phyloP scores from a whole-genome alignment of 2,329 filamentous ascomycete genomes.

The Neonectria sp. region DNA sequence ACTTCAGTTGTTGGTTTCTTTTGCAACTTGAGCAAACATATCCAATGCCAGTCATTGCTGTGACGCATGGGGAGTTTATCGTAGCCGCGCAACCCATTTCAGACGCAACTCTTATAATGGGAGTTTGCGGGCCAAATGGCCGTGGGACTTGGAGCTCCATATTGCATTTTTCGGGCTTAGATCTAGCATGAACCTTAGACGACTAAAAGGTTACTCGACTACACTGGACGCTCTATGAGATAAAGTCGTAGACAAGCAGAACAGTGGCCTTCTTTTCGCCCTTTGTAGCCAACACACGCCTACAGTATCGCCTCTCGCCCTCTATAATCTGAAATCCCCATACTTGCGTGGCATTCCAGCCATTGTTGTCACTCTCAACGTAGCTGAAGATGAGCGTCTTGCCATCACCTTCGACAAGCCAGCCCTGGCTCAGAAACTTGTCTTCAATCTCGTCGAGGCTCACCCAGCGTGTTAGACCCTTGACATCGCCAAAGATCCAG shows the following conservation, averaged over 20 bases:
- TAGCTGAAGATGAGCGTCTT: conserved; percentile 76
- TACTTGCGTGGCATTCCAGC: conserved; percentile 70
- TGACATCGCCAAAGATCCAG: conserved; percentile 83
- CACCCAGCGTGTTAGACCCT: conserved; percentile 71
- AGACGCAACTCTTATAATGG: no score
- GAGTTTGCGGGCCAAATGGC: no score
- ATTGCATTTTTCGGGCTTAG: no score
- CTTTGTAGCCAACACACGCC: conserved; percentile 69
- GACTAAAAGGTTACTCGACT: no score
- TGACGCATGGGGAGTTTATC: no score
- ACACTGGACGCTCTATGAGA: conserved; percentile 40
- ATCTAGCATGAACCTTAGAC: no score
- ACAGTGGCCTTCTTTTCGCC: conserved; percentile 63
- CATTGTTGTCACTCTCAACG: conserved; percentile 67
- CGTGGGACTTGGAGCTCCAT: no score
- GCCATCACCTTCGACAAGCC: conserved; percentile 73
- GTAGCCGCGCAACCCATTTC: no score
- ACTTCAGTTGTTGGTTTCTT: no score
- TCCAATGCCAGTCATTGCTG: no score
- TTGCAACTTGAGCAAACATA: no score
- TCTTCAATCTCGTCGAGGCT: conserved; percentile 65
- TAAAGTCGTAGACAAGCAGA: conserved; percentile 70
- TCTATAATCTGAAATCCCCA: conserved; percentile 73
- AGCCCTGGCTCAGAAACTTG: conserved; percentile 70
- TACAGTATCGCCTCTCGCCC: conserved; percentile 66